Evolutionary conservation across 2,329 filamentous ascomycete genomes (phyloP), one percentile per base, ranked within the genome.

Genomic region (Hirsutella rhossiliensis): DNA sequence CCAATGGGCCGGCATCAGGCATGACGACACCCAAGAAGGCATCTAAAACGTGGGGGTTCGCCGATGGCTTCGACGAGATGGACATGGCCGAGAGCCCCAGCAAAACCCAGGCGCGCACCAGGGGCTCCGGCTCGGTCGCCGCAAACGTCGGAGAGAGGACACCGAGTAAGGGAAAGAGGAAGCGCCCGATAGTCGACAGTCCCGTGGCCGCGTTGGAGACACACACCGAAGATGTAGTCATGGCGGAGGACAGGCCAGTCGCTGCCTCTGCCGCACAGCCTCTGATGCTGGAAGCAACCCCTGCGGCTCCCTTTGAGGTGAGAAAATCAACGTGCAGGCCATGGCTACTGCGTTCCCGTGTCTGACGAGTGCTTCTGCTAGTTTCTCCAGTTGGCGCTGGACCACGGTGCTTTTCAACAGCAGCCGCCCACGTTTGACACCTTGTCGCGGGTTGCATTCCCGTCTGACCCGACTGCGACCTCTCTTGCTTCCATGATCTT

Each of bases 61-160:
- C 82, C 2, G 86, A 92, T 61, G 86, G 86, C 0, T 92, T 92
- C 53, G 84, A 89, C 47, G 78, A 86, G 47, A 66, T 77, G 49
- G 75, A 79, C 48, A 66, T 77, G 44, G 65, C 68, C 8, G 57
- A 61, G 5, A 79, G 75, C 45, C 76, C 75, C 1, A 72, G 62
- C 54, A 77, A 75, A 52, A 67, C 65, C 1, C 65, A 69, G 42
- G 62, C 66, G 42, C 58, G 55, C 50, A 63, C 50, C 50, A 51
- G 68, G 59, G 48, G 67, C 43, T 58, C 61, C 0, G 66, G 66
- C 1, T 60, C 71, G 0, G 62, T 72, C 2, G 65, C 70, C 3
- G 56, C 62, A 13, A 62, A 68, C 19, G 59, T 72, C 4, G 62
- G 63, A 0, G 74, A 78, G 50, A 66, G 72, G 47, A 78, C 75